Base-by-base conservation (phyloP, 352 stramenopile genomes). In the Globisporangium abappressorium region DNA sequence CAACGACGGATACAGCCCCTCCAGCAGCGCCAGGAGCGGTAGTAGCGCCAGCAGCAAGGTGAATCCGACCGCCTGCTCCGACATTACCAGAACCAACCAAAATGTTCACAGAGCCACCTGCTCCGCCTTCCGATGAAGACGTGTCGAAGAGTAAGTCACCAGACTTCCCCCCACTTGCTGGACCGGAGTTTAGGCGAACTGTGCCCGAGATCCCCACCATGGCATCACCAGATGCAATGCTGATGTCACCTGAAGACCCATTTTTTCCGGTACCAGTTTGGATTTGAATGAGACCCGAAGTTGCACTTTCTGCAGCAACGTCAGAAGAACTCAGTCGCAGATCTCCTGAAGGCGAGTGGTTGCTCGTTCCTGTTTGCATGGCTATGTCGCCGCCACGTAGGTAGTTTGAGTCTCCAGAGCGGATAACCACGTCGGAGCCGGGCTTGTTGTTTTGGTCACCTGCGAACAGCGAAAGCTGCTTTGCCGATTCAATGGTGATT, bases 371-470 rank as follows among this genome's bases (percentile, higher is more conserved):
- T 47, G 38, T 20, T 47, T 47, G 38, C 14, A 47, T 47, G 38
- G 14, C 38, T 20, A 47, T 47, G 12, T 7, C 14, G 3, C 38
- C 38, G 38, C 38, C 38, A 47, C 4, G 12, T 7, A 14, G 11
- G 4, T 58, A 49, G 14, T 78, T 74, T 5, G 78, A 86, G 22
- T 66, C 53, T 33, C 81, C 81, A 24, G 78, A 74, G 12, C 47
- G 72, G 57, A 89, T 34, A 18, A 57, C 30, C 8, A 85, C 55
- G 8, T 67, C 60, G 7, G 78, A 83, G 2, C 81, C 79, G 64
- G 70, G 66, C 34, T 82, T 84, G 57, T 79, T 79, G 38, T 77
- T 63, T 14, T 79, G 67, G 28, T 58, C 68, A 12, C 79, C 79
- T 49, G 75, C 73, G 18, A 46, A 41, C 26, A 87, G 15, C 20